Base-by-base conservation (phyloP, 176 grass and related monocot genomes). In the Oryza nivara region DNA sequence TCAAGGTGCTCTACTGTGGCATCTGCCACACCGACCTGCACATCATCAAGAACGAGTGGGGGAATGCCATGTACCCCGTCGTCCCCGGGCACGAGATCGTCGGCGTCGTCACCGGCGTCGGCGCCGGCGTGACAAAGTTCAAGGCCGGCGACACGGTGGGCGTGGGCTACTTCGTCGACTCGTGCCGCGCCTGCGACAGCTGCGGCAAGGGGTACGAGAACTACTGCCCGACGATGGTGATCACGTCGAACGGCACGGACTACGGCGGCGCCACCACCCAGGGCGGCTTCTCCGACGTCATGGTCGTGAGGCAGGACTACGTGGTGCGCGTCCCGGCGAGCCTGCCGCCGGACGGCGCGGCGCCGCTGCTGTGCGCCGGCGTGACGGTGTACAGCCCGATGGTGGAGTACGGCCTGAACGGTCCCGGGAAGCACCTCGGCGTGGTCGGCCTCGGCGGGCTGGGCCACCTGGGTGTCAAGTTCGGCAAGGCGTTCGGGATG, bases 11-110 rank as follows among this genome's bases (percentile, higher is more conserved):
- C 47, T 90, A 71, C 71, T 90, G 83, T 34, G 88, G 73, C 15
- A 82, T 90, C 73, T 90, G 83, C 72, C 88, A 90, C 73, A 90
- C 88, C 8, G 88, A 90, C 52, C 82, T 90, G 47, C 88, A 90
- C 40, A 73, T 30, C 30, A 82, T 82, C 68, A 86, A 78, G 72
- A 90, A 90, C 69, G 88, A 90, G 3, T 86, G 88, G 88, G 83
- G 78, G 19, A 90, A 86, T 32, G 78, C 88, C 65, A 46, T 82
- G 11, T 90, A 90, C 79, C 83, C 88, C 40, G 67, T 83, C 56
- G 88, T 90, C 36, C 88, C 88, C 11, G 88, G 88, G 74, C 90
- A 92, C 5, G 90, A 92, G 45, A 52, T 89, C 5, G 79, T 80
- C 6, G 90, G 90, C 32, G 20, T 84, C 65, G 90, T 89, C 54